A percentile compares a stretch with the other conserved stretches of the same genome.
phyloP scores from a whole-genome alignment of 2,329 filamentous ascomycete genomes.

The Trichophyton rubrum region DNA sequence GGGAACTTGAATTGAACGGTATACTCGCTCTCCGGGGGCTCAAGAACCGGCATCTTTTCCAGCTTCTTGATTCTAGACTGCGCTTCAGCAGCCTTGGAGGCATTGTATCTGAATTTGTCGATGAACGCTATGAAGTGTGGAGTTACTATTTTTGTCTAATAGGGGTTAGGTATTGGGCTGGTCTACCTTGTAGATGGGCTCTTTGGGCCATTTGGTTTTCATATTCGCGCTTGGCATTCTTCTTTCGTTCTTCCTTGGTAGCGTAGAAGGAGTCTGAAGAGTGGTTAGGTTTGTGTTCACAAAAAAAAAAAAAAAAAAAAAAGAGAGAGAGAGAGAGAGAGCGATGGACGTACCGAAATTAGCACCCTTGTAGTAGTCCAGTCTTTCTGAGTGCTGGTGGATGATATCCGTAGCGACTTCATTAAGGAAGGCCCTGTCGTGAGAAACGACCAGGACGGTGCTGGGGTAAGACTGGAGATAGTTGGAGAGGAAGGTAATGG shows the following conservation, averaged over 20 bases:
- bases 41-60: slow-evolving; percentile 87
- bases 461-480: slow-evolving; percentile 91
- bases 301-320: background rate
- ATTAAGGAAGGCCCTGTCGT: slow-evolving; percentile 98
- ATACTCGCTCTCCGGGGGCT: slow-evolving; percentile 86
- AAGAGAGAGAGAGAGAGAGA: too few relatives aligned
- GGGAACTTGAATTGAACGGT: slow-evolving; percentile 95
- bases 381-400: slow-evolving; percentile 89
- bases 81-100: slow-evolving; percentile 94
- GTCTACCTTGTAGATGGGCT: slow-evolving; percentile 65
- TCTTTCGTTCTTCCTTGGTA: slow-evolving; percentile 90
- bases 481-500: slow-evolving; percentile 92
- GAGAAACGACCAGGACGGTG: slow-evolving; percentile 89
- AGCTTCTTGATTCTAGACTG: slow-evolving; percentile 98
- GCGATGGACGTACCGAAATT: slow-evolving; percentile 54
- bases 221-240: slow-evolving; percentile 93
- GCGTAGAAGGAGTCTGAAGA: slow-evolving; percentile 74
- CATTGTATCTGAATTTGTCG: slow-evolving; percentile 99
- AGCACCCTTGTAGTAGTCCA: slow-evolving; percentile 96
- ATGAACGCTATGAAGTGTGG: slow-evolving; percentile 55
- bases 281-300: slow-evolving; percentile 12
- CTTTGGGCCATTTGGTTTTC: slow-evolving; percentile 95
- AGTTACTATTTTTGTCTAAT: background rate
- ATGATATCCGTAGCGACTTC: slow-evolving; percentile 99
- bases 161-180: background rate